phyloP scores from a whole-genome alignment of 164 flowering plant species.

The Pachysandra terminalis region DNA sequence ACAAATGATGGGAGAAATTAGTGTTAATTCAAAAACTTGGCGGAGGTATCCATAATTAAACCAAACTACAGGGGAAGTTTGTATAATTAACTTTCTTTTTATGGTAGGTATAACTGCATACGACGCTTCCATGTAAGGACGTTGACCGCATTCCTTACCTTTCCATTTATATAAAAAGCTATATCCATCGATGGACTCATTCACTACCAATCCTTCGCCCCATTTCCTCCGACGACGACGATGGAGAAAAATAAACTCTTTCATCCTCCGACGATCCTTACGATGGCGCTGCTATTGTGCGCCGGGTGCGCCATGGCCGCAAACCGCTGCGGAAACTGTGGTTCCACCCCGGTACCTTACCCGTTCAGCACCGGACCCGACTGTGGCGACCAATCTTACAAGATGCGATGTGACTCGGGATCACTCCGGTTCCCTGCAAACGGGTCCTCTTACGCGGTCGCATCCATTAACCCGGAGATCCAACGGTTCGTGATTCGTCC shows the following conservation, averaged over 20 bases:
- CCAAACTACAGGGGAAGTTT: too few relatives aligned
- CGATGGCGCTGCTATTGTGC: constrained; percentile 21
- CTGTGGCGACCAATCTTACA: constrained; percentile 53
- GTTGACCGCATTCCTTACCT: too few relatives aligned
- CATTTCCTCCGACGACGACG: too few relatives aligned
- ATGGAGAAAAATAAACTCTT: not conserved
- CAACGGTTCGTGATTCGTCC: constrained; percentile 44
- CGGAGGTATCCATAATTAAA: too few relatives aligned
- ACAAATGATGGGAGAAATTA: too few relatives aligned
- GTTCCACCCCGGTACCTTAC: constrained; percentile 42
- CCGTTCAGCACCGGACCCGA: constrained; percentile 45
- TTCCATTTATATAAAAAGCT: too few relatives aligned
- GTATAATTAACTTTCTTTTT: too few relatives aligned
- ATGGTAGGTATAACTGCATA: too few relatives aligned
- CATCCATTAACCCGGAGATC: constrained; percentile 28
- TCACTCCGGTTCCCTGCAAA: constrained; percentile 33
- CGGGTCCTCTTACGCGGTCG: constrained; percentile 35
- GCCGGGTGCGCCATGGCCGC: constrained; percentile 14
- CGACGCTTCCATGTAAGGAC: too few relatives aligned
- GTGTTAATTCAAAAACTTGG: too few relatives aligned
- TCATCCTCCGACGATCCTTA: constrained; percentile 10
- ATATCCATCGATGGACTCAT: too few relatives aligned
- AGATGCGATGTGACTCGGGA: constrained; percentile 33
- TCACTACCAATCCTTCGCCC: too few relatives aligned
- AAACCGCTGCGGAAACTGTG: constrained; percentile 35